These are phyloP conservation scores for Maudiozyma bulderi DNA, from an alignment of 805 yeast genomes.

Conservation along the genomic window DNA sequence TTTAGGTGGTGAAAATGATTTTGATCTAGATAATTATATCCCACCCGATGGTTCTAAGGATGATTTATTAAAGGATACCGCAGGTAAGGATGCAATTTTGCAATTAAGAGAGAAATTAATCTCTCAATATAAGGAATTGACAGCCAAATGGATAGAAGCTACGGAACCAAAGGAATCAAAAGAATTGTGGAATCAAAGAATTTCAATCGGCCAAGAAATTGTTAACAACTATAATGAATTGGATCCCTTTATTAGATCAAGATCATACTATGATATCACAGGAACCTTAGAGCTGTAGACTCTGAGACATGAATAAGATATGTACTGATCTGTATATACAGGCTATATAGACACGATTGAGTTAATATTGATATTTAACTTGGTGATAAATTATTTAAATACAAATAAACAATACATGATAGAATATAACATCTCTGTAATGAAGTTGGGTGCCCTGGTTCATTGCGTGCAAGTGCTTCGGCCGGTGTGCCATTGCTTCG, in stretches of 20 bases:
- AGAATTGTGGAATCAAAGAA: constrained; percentile 43
- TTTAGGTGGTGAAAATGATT: constrained; percentile 62
- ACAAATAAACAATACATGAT: not conserved
- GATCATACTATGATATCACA: constrained; percentile 68
- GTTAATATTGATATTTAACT: not conserved
- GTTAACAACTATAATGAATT: constrained; percentile 54
- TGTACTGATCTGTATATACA: not conserved
- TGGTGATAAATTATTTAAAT: too few species aligned
- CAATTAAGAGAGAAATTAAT: constrained; percentile 47
- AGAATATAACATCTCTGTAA: not conserved
- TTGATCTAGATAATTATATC: constrained; percentile 46
- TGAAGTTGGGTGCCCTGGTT: too few species aligned
- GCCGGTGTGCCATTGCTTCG: too few species aligned
- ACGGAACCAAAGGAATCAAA: constrained; percentile 42
- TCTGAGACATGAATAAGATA: not conserved
- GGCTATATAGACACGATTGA: not conserved
- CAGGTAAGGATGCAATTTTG: constrained; percentile 35
- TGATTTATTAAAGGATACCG: constrained; percentile 35
- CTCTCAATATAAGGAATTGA: constrained; percentile 48
- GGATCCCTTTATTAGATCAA: constrained; percentile 77
- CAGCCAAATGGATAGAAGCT: constrained; percentile 59
- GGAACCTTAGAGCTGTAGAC: constrained; percentile 35
- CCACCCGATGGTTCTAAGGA: constrained; percentile 56
- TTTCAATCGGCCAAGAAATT: constrained; percentile 42
- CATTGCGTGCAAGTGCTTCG: too few species aligned